These are phyloP conservation scores for Croton setiger DNA, from an alignment of 441 rosid genomes.

Conservation along the genomic window DNA sequence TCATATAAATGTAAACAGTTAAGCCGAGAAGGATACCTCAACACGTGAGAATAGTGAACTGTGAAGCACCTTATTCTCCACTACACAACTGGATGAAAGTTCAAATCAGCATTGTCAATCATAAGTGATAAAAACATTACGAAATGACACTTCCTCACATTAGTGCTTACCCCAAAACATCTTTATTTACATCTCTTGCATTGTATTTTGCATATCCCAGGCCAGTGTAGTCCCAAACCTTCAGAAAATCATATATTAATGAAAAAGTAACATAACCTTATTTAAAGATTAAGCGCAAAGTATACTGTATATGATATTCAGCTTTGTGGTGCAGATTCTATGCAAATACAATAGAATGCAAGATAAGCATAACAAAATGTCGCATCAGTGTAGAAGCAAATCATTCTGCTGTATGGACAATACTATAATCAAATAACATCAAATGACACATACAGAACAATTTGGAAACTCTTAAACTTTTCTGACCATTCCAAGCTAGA, in stretches of 20 bases:
- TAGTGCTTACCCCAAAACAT: slow-evolving; percentile 66
- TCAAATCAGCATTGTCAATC: slow-evolving; percentile 23
- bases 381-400: not conserved
- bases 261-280: slow-evolving; percentile 8
- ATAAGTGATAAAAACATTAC: slow-evolving; percentile 14
- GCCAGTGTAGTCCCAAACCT: slow-evolving; percentile 99
- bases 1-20: slow-evolving; percentile 6
- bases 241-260: slow-evolving; percentile 20
- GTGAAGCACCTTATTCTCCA: slow-evolving; percentile 96
- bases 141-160: slow-evolving; percentile 5
- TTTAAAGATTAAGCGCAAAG: slow-evolving; percentile 8
- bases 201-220: slow-evolving; percentile 75
- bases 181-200: slow-evolving; percentile 75
- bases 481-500: not conserved
- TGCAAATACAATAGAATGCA: slow-evolving; percentile 3
- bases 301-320: not conserved
- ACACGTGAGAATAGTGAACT: slow-evolving; percentile 62
- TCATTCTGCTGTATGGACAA: not conserved
- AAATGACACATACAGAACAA: not conserved
- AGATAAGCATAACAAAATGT: not conserved
- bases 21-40: slow-evolving; percentile 45
- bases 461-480: not conserved
- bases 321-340: slow-evolving; percentile 4
- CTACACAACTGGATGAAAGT: slow-evolving; percentile 70
- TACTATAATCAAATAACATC: not conserved